Base-by-base conservation (phyloP, 345 rosid genomes). In the Sisymbrium irio region DNA sequence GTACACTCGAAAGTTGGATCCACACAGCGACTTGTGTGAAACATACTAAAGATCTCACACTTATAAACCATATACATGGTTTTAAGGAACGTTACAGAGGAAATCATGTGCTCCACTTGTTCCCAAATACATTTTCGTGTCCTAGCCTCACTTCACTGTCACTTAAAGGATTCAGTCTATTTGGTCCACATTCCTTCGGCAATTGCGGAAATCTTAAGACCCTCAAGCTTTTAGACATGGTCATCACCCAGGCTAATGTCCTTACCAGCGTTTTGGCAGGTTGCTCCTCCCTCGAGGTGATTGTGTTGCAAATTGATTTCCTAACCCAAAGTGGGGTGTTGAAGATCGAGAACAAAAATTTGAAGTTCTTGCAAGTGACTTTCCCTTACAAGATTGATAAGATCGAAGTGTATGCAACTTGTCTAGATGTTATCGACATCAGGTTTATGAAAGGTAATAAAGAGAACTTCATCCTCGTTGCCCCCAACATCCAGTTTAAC, bases 261-360 rank as follows among this genome's bases (percentile, higher is more conserved):
- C 47, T 73, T 14, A 35, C 13, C 47, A 6, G 4, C 0, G 46
- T 73, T 55, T 11, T 73, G 0, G 47, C 14, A 33, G 22, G 22
- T 73, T 73, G 77, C 22, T 15, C 71, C n/a, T 73, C 71, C 40
- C 71, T 73, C 35, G 71, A 55, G 58, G 50, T 56, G 15, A 19
- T 65, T 65, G 40, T 73, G 7, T 35, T 73, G 65, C 41, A 35
- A 3, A 37, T 65, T 50, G 2, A 30, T 15, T 3, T 15, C 17
- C 8, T 33, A 7, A 7, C 0, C 3, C 28, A 2, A 6, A 0
- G 10, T 12, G 40, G 39, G 12, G 58, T 2, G 41, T 27, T 74
- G 51, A 65, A 36, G 47, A 74, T 74, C 65, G 42, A 46, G 14
- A 65, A 57, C 78, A 65, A 65, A 0, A 73, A 46, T 3, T 6